A percentile compares a stretch with the other conserved stretches of the same genome.
Evolutionary conservation across 768 basidiomycete species (phyloP).

Genomic region (Mycena olivaceomarginata): DNA sequence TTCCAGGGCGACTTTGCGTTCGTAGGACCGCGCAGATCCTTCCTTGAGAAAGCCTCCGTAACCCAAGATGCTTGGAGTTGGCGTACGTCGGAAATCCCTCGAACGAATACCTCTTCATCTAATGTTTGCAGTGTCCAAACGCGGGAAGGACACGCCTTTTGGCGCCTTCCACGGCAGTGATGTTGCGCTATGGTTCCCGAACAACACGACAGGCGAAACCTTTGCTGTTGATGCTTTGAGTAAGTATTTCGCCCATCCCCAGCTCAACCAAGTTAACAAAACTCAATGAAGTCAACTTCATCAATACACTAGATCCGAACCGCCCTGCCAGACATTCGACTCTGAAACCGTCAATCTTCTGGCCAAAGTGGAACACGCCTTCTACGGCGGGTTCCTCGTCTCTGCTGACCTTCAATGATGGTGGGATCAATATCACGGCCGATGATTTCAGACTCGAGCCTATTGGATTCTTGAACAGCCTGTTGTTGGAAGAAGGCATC

Average conservation of each 20-base stretch:
- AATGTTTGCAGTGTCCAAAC: neutral
- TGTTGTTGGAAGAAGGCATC: neutral
- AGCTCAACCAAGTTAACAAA: too few relatives aligned
- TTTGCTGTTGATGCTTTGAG: neutral
- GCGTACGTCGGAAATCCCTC: constrained; percentile 47
- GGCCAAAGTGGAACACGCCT: constrained; percentile 18
- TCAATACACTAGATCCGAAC: constrained; percentile 32
- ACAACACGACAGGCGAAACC: neutral
- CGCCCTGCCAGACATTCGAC: neutral
- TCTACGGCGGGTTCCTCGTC: neutral
- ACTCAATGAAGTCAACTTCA: constrained; percentile 20
- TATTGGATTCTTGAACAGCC: constrained; percentile 13
- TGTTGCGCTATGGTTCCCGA: neutral
- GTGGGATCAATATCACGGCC: constrained; percentile 15
- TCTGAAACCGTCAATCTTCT: neutral
- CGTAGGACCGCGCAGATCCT: constrained; percentile 57
- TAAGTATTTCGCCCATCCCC: neutral
- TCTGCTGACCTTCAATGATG: constrained; percentile 27
- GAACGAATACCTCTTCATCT: neutral
- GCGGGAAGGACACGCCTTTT: neutral
- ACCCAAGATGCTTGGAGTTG: constrained; percentile 58
- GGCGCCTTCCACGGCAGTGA: neutral
- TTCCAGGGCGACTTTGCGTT: constrained; percentile 60
- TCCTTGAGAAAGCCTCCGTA: constrained; percentile 53
- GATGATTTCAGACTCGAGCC: constrained; percentile 22